Conservation (phyloP, 2,329 filamentous ascomycete genomes). For the Zymoseptoria crescenta region DNA sequence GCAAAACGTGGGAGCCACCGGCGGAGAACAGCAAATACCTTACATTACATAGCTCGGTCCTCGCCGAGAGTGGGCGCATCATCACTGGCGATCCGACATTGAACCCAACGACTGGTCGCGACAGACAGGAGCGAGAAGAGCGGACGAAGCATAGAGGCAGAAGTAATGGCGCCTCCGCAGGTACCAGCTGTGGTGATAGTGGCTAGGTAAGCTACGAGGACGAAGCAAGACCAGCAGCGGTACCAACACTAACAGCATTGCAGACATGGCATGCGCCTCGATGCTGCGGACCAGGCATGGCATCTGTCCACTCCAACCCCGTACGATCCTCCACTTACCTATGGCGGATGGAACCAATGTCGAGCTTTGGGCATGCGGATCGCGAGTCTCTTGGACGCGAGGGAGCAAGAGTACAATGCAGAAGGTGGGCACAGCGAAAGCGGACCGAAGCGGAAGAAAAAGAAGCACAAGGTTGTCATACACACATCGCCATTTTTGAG, state of each 20-base stretch:
- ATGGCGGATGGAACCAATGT: conserved; percentile 86
- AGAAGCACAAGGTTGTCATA: conserved; percentile 69
- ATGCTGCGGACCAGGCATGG: conserved; percentile 92
- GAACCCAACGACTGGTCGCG: neutral
- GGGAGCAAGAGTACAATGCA: conserved; percentile 40
- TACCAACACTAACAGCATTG: neutral
- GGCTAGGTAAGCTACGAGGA: conserved; percentile 34
- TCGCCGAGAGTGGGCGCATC: neutral
- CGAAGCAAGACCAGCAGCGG: conserved; percentile 1
- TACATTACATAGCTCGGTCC: neutral
- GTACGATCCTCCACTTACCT: conserved; percentile 91
- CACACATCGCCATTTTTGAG: conserved; percentile 91
- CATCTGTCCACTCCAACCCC: conserved; percentile 86
- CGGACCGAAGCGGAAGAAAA: conserved; percentile 34
- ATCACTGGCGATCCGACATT: neutral
- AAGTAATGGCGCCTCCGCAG: conserved; percentile 21
- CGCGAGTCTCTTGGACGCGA: conserved; percentile 55
- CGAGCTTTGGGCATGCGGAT: conserved; percentile 76
- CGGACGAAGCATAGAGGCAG: neutral
- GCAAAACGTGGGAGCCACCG: neutral
- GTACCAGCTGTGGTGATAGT: conserved; percentile 44
- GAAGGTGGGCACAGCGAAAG: conserved; percentile 6
- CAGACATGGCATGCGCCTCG: conserved; percentile 86
- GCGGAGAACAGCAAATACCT: neutral
- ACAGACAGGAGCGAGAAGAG: neutral